A percentile compares a stretch with the other conserved stretches of the same genome.
phyloP scores from a whole-genome alignment of 257 asterid species.

The Solanum paucissectum region DNA sequence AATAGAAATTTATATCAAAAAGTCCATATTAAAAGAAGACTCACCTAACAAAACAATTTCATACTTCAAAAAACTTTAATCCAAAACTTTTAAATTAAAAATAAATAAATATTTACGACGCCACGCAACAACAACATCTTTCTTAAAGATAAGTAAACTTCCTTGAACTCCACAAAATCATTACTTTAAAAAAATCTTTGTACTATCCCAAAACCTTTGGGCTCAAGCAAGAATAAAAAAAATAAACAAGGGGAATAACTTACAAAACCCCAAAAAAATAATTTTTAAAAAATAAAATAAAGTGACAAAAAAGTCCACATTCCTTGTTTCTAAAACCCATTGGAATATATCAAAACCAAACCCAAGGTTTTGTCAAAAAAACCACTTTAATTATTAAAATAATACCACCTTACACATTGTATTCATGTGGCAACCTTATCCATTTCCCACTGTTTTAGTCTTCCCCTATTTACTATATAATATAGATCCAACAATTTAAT shows the following conservation, averaged over 20 bases:
- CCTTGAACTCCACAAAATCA: not conserved
- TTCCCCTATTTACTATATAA: not conserved
- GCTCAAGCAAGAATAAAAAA: not conserved
- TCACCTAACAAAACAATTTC: too few relatives aligned
- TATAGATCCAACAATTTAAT: not conserved
- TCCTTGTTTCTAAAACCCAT: not conserved
- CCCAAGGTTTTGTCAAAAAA: not conserved
- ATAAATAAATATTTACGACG: too few relatives aligned
- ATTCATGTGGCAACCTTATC: conserved; percentile 35
- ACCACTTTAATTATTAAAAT: not conserved
- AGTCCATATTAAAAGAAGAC: too few relatives aligned
- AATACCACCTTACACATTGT: not conserved
- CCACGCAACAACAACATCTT: not conserved
- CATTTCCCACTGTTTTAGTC: conserved; percentile 5
- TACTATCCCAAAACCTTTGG: not conserved
- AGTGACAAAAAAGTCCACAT: not conserved
- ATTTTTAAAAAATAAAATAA: too few relatives aligned
- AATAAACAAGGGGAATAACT: not conserved
- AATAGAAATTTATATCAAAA: too few relatives aligned
- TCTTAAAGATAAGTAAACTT: not conserved
- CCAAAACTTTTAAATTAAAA: too few relatives aligned
- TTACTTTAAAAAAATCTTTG: not conserved
- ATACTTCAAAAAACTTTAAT: too few relatives aligned
- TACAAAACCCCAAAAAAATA: not conserved
- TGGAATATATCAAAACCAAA: not conserved